Evolutionary conservation across 1,139 yeast species (phyloP), one percentile per base, ranked within the genome.

Genomic region (Pichia sp.): DNA sequence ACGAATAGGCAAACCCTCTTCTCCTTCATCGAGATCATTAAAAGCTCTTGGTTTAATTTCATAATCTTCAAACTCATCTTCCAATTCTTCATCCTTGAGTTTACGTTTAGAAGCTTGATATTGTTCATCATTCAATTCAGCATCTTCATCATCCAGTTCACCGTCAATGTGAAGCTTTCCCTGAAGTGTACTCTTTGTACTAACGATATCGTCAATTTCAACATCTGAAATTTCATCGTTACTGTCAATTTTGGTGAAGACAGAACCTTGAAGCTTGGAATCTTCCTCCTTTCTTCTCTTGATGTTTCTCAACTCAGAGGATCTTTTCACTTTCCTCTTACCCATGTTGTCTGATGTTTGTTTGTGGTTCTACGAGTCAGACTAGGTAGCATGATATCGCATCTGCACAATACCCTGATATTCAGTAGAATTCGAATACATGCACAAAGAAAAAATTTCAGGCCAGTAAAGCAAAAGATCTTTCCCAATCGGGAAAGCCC

Each of bases 1-100:
- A 52, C 84, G 86, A 37, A 88, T 84, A 0, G 98, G 97, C 42
- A 88, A 67, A 10, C 84, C 79, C 53, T 84, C 96, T 4, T 74
- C 72, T 17, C 71, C 62, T 16, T 66, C 69, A 2, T 55, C 63
- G 6, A 63, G 63, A 23, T 59, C 62, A 13, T 44, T 35, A 32
- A 49, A 49, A 15, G 58, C 50, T 55, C 88, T 66, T 3, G 88
- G 86, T 40, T 52, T 62, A 46, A 69, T 56, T 54, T 81, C 91
- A 50, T 81, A 82, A 39, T 73, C 82, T 53, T 77, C 84, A 3
- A 29, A 27, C 12, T 30, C 35, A 6, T 37, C 83, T 21, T 34
- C 41, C 11, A 32, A 16, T 17, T 37, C 22, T 9, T 34, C 34
- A 14, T 39, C 35, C 22, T 24, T 19, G 20, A 13, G 12, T 11